A percentile compares a stretch with the other conserved stretches of the same genome.
Conservation (phyloP, 345 rosid species). For the Hevea brasiliensis region DNA sequence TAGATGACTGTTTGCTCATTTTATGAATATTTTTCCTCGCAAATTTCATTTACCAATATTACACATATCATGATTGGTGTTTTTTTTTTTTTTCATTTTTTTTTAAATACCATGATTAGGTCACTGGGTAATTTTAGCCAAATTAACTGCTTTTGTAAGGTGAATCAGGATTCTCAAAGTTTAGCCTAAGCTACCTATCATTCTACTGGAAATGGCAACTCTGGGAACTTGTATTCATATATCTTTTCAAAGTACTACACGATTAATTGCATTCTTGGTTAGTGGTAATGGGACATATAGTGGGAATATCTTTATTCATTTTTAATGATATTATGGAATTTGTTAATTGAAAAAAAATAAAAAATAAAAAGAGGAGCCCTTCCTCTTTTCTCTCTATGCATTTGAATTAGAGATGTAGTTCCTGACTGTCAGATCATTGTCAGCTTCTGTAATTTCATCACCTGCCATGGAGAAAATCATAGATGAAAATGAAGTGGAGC, state of each 20-base stretch:
- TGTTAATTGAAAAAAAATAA: background rate
- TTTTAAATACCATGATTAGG: too few relatives aligned
- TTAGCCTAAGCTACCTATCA: background rate
- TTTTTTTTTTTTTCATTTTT: too few relatives aligned
- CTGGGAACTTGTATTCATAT: background rate
- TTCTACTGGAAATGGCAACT: background rate
- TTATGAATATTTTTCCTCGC: background rate
- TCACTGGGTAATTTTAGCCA: too few relatives aligned
- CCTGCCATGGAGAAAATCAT: constrained; percentile 8
- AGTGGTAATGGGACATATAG: background rate
- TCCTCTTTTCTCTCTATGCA: background rate
- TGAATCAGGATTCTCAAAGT: background rate
- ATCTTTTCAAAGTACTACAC: background rate
- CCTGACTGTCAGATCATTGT: constrained; percentile 22
- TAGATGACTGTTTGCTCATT: background rate
- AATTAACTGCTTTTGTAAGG: background rate
- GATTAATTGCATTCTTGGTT: background rate
- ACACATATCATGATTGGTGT: background rate
- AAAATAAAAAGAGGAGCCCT: too few relatives aligned
- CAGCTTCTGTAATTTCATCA: constrained; percentile 31
- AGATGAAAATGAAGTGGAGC: constrained; percentile 19
- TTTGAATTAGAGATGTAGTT: background rate
- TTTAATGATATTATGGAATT: background rate
- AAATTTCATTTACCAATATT: background rate
- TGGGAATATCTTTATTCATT: background rate